Conservation (phyloP, 2,329 filamentous ascomycete species). For the Blastomyces percursus region DNA sequence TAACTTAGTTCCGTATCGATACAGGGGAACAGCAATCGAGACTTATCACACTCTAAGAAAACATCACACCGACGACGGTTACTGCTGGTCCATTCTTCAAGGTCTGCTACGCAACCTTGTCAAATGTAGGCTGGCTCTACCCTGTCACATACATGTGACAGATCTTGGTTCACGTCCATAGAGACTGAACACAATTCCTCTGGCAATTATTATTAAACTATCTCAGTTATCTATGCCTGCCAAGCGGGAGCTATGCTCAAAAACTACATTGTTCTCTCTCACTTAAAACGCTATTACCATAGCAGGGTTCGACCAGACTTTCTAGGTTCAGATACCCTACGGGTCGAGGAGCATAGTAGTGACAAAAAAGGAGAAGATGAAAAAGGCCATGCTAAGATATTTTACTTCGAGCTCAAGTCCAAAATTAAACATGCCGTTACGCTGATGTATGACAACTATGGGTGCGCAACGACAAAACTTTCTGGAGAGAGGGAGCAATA, state of each 20-base stretch:
- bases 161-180: not conserved
- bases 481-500: too few relatives aligned
- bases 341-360: not conserved
- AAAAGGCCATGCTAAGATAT: not conserved
- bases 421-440: not conserved
- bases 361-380: not conserved
- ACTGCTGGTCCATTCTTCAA: not conserved
- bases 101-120: not conserved
- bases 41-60: not conserved
- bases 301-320: not conserved
- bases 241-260: not conserved
- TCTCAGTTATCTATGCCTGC: not conserved
- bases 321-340: not conserved
- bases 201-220: not conserved
- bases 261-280: not conserved
- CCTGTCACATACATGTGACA: not conserved
- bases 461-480: not conserved
- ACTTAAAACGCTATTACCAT: not conserved
- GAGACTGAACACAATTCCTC: not conserved
- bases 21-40: not conserved
- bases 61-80: not conserved
- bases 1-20: too few relatives aligned
- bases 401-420: not conserved
- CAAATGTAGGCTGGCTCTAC: not conserved
- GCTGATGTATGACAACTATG: not conserved